A percentile compares a stretch with the other conserved stretches of the same genome.
phyloP scores from a whole-genome alignment of 257 asterid species.

The Fraxinus pennsylvanica region DNA sequence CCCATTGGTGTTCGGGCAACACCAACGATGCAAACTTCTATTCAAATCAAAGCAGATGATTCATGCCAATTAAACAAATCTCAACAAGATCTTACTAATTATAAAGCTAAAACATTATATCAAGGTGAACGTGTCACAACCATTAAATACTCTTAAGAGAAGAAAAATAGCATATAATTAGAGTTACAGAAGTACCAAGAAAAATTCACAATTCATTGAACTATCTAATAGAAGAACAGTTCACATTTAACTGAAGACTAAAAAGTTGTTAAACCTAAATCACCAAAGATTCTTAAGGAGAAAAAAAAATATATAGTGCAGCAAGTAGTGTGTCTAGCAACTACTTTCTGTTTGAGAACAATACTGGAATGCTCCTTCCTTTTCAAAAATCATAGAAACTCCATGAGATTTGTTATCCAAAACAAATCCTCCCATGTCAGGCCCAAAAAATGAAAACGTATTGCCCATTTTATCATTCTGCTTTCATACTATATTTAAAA shows the following conservation, averaged over 20 bases:
- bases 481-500: too few relatives aligned
- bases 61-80: conserved; percentile 15
- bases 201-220: not conserved
- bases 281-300: not conserved
- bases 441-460: too few relatives aligned
- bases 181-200: conserved; percentile 10
- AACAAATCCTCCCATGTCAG: not conserved
- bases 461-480: too few relatives aligned
- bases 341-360: not conserved
- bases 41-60: conserved; percentile 15
- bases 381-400: conserved; percentile 1
- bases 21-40: conserved; percentile 97
- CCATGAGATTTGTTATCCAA: not conserved
- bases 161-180: conserved; percentile 6
- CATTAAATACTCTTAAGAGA: conserved; percentile 6
- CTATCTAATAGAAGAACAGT: too few relatives aligned
- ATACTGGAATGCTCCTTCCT: not conserved
- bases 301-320: not conserved
- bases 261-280: conserved; percentile 1
- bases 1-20: conserved; percentile 98
- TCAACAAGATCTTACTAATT: not conserved
- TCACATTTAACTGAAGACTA: not conserved
- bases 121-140: not conserved
- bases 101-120: not conserved
- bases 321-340: not conserved